Evolutionary conservation across 1,139 yeast species (phyloP).

Genomic region (Suhomyces taliae): DNA sequence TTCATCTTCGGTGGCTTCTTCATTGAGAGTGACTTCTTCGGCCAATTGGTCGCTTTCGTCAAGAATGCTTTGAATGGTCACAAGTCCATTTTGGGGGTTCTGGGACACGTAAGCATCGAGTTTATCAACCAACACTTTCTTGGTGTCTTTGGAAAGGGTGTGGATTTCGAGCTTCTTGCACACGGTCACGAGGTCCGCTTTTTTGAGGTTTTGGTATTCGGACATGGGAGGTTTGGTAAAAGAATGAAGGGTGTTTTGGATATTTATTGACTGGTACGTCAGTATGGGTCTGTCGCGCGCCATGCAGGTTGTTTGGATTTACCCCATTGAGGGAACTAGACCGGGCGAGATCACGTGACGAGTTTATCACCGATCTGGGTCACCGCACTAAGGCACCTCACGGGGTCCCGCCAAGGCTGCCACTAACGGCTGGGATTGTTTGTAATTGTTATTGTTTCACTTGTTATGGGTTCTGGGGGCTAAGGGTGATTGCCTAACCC

Average conservation of each 20-base stretch:
- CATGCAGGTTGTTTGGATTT: constrained; percentile 6
- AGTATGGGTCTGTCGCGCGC: not conserved
- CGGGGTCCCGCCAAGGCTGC: too few species aligned
- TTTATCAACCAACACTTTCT: constrained; percentile 43
- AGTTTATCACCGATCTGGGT: too few species aligned
- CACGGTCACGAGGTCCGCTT: constrained; percentile 40
- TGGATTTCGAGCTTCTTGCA: constrained; percentile 38
- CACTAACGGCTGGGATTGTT: too few species aligned
- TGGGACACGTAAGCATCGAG: constrained; percentile 38
- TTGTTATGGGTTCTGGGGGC: too few species aligned
- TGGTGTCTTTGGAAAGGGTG: constrained; percentile 42
- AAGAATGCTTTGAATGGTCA: constrained; percentile 19
- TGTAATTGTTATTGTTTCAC: too few species aligned
- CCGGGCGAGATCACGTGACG: constrained; percentile 1
- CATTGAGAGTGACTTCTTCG: constrained; percentile 19
- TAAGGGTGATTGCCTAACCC: too few species aligned
- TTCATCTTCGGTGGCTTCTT: constrained; percentile 22
- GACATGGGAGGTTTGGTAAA: constrained; percentile 19
- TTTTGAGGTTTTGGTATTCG: constrained; percentile 31
- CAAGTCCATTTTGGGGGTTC: constrained; percentile 40
- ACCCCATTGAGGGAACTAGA: not conserved
- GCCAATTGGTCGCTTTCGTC: constrained; percentile 19
- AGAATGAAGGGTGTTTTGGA: not conserved
- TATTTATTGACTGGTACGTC: not conserved
- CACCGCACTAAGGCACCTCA: too few species aligned